Evolutionary conservation across 441 rosid genomes (phyloP), one percentile per base, ranked within the genome.

Genomic region (Gossypium gossypioides): DNA sequence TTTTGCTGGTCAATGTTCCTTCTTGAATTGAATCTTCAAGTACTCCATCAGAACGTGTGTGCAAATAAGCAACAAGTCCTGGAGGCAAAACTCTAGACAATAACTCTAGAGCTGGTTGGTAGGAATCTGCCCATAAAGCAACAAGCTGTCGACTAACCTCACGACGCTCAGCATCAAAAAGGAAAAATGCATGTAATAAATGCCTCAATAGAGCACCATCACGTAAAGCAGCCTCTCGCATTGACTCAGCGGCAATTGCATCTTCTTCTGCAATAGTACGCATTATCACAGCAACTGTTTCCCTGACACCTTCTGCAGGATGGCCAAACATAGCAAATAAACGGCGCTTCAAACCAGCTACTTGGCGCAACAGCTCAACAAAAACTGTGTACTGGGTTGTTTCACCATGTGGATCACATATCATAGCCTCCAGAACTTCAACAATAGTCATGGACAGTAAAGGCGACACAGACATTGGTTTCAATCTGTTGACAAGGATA

Each of bases 101-200:
- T 55, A 93, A 80, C 75, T 90, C 92, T 73, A 93, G 82, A 71
- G 99, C 97, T 65, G 99, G 99, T 80, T 91, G 97, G 82, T 96
- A 93, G 69, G 98, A 96, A 86, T 96, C 99, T 13, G 99, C 99
- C 99, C 99, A 96, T 62, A 96, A 94, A 77, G 99, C 99, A 71
- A 96, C 99, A 86, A 96, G 99, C 84, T 96, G 99, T 74, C 89
- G 88, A 86, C 98, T 96, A 77, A 96, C 96, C 81, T 93, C 97
- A 3, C 96, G 88, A 12, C 97, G 89, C 86, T 96, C 99, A 74
- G 94, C 97, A 72, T 88, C 84, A 81, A 94, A 88, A 83, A 91
- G 88, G 72, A 85, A 89, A 83, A 90, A 96, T 12, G 97, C 97
- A 82, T 93, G 90, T 80, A 90, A 85, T 71, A 96, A 85, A 85